These are phyloP conservation scores for Aechmea fasciata DNA, from an alignment of 176 grass and related monocot species.

Conservation along the genomic window DNA sequence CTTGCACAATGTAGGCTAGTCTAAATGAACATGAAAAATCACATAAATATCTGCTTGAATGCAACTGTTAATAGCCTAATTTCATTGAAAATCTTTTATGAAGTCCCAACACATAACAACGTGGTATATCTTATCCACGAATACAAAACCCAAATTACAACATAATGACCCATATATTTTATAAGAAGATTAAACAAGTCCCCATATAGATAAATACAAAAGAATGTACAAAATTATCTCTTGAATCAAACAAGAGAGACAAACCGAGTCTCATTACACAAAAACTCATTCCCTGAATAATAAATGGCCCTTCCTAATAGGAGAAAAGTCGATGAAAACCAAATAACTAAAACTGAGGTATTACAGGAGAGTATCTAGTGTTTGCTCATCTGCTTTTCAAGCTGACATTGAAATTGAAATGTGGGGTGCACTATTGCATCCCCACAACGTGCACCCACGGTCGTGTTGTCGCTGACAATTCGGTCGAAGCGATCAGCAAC, in stretches of 20 bases:
- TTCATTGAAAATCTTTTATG: no score
- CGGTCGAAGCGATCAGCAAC: no score
- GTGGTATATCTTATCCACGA: neutral
- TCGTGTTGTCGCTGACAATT: no score
- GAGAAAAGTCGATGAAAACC: neutral
- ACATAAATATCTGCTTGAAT: no score
- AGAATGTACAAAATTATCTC: constrained; percentile 8
- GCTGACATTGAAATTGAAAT: no score
- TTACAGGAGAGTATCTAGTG: neutral
- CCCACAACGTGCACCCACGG: no score
- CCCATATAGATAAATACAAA: neutral
- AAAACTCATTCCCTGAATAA: constrained; percentile 11
- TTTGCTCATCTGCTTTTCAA: neutral
- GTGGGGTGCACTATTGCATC: no score
- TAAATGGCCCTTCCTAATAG: neutral
- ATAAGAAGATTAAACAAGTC: neutral
- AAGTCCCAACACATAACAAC: neutral
- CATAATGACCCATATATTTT: neutral
- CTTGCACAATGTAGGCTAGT: no score
- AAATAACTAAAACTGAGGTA: constrained; percentile 4
- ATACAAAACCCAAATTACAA: neutral
- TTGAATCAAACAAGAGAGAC: constrained; percentile 9
- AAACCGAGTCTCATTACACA: constrained; percentile 6
- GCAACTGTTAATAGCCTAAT: no score
- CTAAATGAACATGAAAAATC: no score